Evolutionary conservation across 495 filamentous ascomycete species (phyloP).

Genomic region (Penicillium coffeae): DNA sequence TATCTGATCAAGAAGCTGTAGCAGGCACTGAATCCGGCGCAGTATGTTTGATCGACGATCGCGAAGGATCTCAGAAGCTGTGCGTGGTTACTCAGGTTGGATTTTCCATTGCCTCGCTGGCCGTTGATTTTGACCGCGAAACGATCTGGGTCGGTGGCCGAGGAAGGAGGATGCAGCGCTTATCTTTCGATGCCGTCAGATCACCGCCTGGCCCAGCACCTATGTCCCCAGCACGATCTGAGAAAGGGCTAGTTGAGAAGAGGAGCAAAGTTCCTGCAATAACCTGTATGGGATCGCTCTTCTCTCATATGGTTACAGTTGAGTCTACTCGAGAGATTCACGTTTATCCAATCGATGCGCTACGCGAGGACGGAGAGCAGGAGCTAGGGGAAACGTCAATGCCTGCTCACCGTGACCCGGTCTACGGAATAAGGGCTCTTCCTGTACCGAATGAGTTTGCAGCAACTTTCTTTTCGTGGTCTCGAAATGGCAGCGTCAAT

Average conservation of each 20-base stretch:
- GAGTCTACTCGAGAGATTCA: conserved; percentile 70
- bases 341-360: conserved; percentile 45
- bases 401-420: conserved; percentile 72
- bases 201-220: conserved; percentile 17
- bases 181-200: conserved; percentile 38
- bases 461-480: conserved; percentile 85
- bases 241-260: conserved; percentile 19
- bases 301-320: conserved; percentile 67
- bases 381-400: conserved; percentile 32
- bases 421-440: conserved; percentile 69
- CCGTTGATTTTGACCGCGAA: conserved; percentile 50
- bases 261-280: conserved; percentile 34
- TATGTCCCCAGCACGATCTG: conserved; percentile 21
- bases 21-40: conserved; percentile 47
- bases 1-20: conserved; percentile 57
- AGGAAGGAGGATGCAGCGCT: conserved; percentile 35
- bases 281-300: conserved; percentile 66
- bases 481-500: conserved; percentile 67
- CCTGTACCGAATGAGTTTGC: conserved; percentile 49
- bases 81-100: conserved; percentile 29
- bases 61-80: conserved; percentile 64
- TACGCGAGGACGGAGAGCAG: conserved; percentile 30
- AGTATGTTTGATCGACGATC: conserved; percentile 66
- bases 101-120: conserved; percentile 46
- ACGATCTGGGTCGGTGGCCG: conserved; percentile 55